Percentiles rank a stretch among this genome's conserved stretches.
phyloP scores from a whole-genome alignment of 371 early-diverging fungal genomes.

The Encephalitozoon hellem region DNA sequence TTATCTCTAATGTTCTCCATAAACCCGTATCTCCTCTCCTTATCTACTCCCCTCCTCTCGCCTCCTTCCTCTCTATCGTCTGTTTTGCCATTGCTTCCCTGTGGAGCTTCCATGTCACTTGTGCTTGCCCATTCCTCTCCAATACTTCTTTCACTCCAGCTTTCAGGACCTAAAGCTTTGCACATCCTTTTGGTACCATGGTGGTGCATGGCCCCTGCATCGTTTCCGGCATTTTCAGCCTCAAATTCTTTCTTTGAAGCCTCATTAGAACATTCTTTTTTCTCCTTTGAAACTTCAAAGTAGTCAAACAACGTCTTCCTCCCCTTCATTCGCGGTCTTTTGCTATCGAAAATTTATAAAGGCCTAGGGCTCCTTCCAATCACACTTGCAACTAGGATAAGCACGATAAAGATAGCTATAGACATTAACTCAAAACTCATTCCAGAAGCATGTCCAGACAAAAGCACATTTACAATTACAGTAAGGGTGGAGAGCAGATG shows the following conservation, averaged over 20 bases:
- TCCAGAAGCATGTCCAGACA: background rate
- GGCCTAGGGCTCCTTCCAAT: background rate
- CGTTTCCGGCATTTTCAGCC: background rate
- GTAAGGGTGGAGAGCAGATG: background rate
- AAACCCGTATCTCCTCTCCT: slow-evolving; percentile 70
- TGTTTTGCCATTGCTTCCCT: background rate
- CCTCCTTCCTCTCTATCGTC: background rate
- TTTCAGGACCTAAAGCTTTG: background rate
- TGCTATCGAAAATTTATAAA: background rate
- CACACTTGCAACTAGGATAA: background rate
- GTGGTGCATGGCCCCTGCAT: background rate
- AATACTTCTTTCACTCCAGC: no score
- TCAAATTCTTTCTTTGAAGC: background rate
- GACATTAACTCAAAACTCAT: background rate
- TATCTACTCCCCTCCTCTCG: slow-evolving; percentile 56
- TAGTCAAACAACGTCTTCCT: background rate
- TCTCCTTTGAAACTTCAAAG: background rate
- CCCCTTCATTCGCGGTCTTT: background rate
- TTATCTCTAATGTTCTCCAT: slow-evolving; percentile 72
- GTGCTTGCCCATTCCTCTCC: background rate
- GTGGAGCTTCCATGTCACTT: background rate
- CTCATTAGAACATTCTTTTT: background rate
- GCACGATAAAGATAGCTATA: background rate
- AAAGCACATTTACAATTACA: background rate
- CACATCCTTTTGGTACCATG: background rate